Evolutionary conservation across 2,329 filamentous ascomycete species (phyloP).

Genomic region (Xylaria sp.): DNA sequence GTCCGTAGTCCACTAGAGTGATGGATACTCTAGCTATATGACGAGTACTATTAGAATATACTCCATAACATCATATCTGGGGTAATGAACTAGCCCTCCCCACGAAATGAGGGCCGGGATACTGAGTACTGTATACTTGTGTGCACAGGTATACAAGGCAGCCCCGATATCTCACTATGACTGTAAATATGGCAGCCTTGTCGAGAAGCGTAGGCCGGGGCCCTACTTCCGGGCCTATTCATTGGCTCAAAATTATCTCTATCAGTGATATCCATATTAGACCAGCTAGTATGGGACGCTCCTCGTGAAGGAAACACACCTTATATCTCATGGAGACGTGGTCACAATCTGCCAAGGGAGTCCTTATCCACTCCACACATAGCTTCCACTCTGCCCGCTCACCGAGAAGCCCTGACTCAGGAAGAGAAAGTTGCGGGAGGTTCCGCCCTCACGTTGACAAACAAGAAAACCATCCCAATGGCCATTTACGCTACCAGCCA

Average conservation of each 20-base stretch:
- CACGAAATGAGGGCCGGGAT: not conserved
- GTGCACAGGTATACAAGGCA: not conserved
- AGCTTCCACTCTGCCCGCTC: not conserved
- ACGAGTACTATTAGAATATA: not conserved
- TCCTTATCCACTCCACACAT: not conserved
- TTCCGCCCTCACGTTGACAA: slow-evolving; percentile 13
- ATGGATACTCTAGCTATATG: not conserved
- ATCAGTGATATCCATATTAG: not conserved
- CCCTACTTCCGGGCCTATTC: not conserved
- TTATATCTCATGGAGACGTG: not conserved
- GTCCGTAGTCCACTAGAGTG: not conserved
- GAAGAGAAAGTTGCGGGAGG: slow-evolving; percentile 28
- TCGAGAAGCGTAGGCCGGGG: not conserved
- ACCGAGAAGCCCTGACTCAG: slow-evolving; percentile 12
- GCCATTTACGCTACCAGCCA: not conserved
- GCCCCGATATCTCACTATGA: not conserved
- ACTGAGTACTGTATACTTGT: not conserved
- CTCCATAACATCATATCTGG: not conserved
- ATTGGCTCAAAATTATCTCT: not conserved
- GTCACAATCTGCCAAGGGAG: not conserved
- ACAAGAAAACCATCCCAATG: not conserved
- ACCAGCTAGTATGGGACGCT: not conserved
- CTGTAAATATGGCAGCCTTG: not conserved
- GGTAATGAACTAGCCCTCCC: not conserved
- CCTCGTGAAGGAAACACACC: not conserved